A percentile compares a stretch with the other conserved stretches of the same genome.
Evolutionary conservation across 495 filamentous ascomycete genomes (phyloP).

Genomic region (Talaromyces trachyspermus): DNA sequence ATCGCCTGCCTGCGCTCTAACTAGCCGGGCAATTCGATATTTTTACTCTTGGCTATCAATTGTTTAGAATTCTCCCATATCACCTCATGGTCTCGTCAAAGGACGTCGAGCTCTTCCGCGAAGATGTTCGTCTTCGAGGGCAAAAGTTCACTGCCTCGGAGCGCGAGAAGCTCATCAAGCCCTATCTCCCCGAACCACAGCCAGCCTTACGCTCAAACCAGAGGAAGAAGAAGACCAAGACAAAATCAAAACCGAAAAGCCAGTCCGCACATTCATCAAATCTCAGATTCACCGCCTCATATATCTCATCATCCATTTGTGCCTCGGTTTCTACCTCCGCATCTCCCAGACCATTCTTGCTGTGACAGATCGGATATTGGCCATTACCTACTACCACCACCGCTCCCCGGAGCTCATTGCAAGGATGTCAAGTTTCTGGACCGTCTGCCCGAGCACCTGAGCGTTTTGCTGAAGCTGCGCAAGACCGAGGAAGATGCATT

Average conservation of each 20-base stretch:
- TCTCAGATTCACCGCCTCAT: constrained; percentile 59
- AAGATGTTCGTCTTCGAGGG: constrained; percentile 53
- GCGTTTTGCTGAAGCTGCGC: constrained; percentile 72
- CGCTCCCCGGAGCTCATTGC: constrained; percentile 84
- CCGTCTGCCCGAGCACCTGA: constrained; percentile 74
- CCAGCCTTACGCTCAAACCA: no score
- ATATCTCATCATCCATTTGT: constrained; percentile 64
- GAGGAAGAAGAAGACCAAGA: constrained; percentile 17
- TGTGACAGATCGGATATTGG: constrained; percentile 63
- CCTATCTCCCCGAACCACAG: constrained; percentile 63
- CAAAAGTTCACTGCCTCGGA: constrained; percentile 54
- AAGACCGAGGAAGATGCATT: constrained; percentile 62
- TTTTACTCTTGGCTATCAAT: no score
- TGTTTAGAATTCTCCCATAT: background rate
- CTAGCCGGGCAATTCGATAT: no score
- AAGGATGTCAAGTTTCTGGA: constrained; percentile 70
- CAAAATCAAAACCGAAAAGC: constrained; percentile 11
- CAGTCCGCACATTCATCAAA: constrained; percentile 61
- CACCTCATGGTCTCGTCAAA: constrained; percentile 44
- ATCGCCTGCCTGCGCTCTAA: no score
- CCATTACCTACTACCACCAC: constrained; percentile 86
- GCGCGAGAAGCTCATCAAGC: constrained; percentile 63
- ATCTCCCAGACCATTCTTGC: constrained; percentile 71
- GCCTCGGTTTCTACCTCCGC: constrained; percentile 84
- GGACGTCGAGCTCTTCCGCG: constrained; percentile 54